Conservation (phyloP, 73 alveolate genomes). For the Durusdinium trenchii region DNA sequence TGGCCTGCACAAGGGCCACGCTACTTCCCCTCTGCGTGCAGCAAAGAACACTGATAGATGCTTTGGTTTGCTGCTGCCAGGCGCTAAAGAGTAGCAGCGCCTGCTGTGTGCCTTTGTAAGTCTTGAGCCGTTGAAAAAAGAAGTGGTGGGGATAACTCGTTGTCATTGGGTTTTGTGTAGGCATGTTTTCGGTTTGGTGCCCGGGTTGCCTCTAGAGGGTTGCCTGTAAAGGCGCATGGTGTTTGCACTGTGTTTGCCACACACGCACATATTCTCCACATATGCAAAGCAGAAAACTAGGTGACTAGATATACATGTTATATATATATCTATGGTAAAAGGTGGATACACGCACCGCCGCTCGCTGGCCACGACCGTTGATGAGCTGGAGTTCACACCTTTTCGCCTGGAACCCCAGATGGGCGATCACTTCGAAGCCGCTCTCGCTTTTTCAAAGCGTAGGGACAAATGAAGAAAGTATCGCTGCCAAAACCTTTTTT, state of each 20-base stretch:
- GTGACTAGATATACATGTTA: background rate
- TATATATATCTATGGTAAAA: too few relatives aligned
- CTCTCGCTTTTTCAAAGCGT: slow-evolving; percentile 16
- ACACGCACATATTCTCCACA: background rate
- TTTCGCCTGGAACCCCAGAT: slow-evolving; percentile 25
- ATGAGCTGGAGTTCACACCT: background rate
- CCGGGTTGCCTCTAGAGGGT: too few relatives aligned
- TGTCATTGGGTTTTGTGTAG: too few relatives aligned
- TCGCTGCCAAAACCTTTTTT: slow-evolving; percentile 13
- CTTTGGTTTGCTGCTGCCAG: too few relatives aligned
- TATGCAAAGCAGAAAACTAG: background rate
- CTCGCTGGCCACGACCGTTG: background rate
- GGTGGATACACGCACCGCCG: background rate
- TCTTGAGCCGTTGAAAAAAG: too few relatives aligned
- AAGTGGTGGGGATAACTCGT: too few relatives aligned
- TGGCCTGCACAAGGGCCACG: too few relatives aligned
- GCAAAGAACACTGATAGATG: too few relatives aligned
- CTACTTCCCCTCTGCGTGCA: too few relatives aligned
- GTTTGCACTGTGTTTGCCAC: background rate
- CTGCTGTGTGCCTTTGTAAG: too few relatives aligned
- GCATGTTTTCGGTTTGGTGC: too few relatives aligned
- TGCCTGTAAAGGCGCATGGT: background rate
- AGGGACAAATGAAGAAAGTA: background rate
- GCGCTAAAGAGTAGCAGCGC: too few relatives aligned
- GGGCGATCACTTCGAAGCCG: background rate